A percentile compares a stretch with the other conserved stretches of the same genome.
Evolutionary conservation across 176 grass and related monocot species (phyloP).

Genomic region (Cenchrus americanus): DNA sequence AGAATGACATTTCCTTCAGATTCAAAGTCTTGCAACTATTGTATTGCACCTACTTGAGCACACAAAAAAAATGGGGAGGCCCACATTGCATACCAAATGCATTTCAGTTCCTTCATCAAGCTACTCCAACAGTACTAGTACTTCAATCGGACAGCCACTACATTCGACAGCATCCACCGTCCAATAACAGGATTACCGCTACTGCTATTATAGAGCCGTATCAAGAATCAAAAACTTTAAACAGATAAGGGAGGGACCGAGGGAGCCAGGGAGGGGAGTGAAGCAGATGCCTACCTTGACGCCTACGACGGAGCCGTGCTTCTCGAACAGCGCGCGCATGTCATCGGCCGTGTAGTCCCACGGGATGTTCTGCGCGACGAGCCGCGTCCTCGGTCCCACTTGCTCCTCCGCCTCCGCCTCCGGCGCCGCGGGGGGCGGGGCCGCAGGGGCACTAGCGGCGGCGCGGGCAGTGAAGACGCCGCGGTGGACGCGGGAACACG

Average conservation of each 20-base stretch:
- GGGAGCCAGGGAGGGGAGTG: not conserved
- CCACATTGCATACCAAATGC: not conserved
- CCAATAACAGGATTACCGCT: not conserved
- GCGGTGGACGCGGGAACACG: constrained; percentile 17
- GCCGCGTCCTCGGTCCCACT: constrained; percentile 51
- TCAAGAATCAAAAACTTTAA: not conserved
- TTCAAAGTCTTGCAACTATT: not conserved
- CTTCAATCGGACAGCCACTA: not conserved
- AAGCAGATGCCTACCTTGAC: constrained; percentile 62
- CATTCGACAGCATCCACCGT: not conserved
- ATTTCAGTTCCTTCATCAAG: not conserved
- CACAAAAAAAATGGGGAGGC: not conserved
- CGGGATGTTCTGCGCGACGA: constrained; percentile 92
- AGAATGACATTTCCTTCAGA: not conserved
- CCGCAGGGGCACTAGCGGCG: constrained; percentile 33
- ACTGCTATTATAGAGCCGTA: not conserved
- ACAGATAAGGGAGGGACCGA: not conserved
- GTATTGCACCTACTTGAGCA: not conserved
- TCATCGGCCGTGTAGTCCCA: constrained; percentile 79
- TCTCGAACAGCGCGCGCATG: constrained; percentile 74
- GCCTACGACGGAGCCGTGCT: constrained; percentile 72
- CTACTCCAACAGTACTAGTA: not conserved
- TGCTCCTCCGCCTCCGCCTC: constrained; percentile 35
- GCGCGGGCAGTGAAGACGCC: constrained; percentile 10
- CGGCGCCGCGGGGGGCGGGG: not conserved